Base-by-base conservation (phyloP, 1,284 basidiomycete species). In the Puccinia novopanici region DNA sequence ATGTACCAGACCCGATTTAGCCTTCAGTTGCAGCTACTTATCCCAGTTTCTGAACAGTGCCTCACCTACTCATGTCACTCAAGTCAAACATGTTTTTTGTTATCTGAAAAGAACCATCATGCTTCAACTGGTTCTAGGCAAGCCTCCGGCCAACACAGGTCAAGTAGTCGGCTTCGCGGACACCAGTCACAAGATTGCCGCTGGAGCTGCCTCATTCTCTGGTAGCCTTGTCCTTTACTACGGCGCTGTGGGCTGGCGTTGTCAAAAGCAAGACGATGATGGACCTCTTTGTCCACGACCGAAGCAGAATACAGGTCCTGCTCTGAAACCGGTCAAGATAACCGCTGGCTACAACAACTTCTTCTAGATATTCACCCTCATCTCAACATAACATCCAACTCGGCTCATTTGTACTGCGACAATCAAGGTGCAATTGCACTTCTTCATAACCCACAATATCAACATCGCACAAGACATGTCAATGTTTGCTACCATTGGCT, bases 391-490 rank as follows among this genome's bases (percentile, higher is more conserved):
- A 27, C 12, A n/a, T 13, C n/a, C 40, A n/a, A 54, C n/a, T 30
- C 67, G 17, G 45, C 71, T 17, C 30, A 55, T 1, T 40, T 73
- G 17, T 19, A 59, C 30, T 48, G 42, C 27, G 57, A 75, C 40
- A 75, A 75, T 57, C 34, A 45, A 12, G 73, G 73, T 24, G 73
- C 73, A 5, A 17, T 75, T 4, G 73, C 73, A 12, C 27, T 75
- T 6, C 24, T 59, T 5, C 27, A 57, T 2, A 75, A 75, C 37
- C 52, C 50, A 2, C 27, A 59, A 57, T 75, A 40, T 24, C 50
- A 75, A 61, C 34, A 48, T n/a, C 12, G 73, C 6, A 75, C 57
- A 6, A 24, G 57, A 19, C 73, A 75, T 45, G 12, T 75, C 19
- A 55, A 75, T 27, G 42, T 75, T 19, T 19, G 57, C 8, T 37